Evolutionary conservation across 176 grass and related monocot genomes (phyloP), one percentile per base, ranked within the genome.

Genomic region (Musa itinerans): DNA sequence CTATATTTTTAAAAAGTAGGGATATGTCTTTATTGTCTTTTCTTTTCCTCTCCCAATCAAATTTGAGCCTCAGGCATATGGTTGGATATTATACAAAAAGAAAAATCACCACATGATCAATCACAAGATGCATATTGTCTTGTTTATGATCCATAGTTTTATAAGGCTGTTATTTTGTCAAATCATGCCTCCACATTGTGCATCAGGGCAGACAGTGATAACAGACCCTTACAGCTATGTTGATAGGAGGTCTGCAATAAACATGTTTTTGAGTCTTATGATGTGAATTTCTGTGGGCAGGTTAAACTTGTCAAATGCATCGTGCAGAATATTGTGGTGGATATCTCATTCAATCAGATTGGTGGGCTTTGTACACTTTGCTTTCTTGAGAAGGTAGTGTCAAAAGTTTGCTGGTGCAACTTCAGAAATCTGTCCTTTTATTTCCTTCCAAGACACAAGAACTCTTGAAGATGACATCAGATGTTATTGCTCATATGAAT

Each of bases 261-360:
- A 9, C 27, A 12, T 34, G 26, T 4, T 27, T 74, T 20, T 70
- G 68, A 52, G 68, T 48, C 17, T 72, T 20, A 74, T 34, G 52
- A 54, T 29, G 9, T 54, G 11, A 16, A 6, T 76, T 78, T 78
- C 49, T 72, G 23, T 63, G 85, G 73, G 73, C 88, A 98, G 94
- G 88, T 98, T 62, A 93, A 93, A 71, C 84, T 98, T 78, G 90
- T 98, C 25, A 98, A 98, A 87, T 98, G 94, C 75, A 63, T 91
- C 26, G 90, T 98, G 19, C 88, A 98, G 72, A 91, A 98, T 72
- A 98, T 93, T 43, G 84, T 89, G 52, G 90, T 98, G 25, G 94
- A 98, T 79, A 91, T 93, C 54, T 91, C 94, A 49, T 91, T 93
- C 74, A 98, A 98, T 89, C 94, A 98, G 81, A 85, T 93, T 67